Evolutionary conservation across 148 eudicot species (phyloP).

Genomic region (Arbutus unedo): DNA sequence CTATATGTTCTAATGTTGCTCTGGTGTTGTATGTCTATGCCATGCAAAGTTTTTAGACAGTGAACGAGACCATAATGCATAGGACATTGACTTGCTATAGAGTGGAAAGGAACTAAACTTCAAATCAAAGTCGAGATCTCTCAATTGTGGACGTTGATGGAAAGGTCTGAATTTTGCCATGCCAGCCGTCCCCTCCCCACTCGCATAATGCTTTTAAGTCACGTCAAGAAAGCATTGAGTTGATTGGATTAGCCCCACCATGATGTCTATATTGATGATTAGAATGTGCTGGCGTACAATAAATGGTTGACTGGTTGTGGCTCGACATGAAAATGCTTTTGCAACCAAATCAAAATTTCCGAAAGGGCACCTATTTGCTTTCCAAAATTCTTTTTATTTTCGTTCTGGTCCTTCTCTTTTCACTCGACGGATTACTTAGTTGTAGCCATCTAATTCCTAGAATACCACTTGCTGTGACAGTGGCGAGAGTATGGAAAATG

Average conservation of each 20-base stretch:
- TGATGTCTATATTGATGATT: neutral
- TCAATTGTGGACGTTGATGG: too few relatives aligned
- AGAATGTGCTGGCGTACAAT: neutral
- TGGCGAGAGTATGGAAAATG: constrained; percentile 99
- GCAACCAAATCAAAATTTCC: neutral
- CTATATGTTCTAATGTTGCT: neutral
- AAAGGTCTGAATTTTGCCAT: too few relatives aligned
- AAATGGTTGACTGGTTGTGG: constrained; percentile 1
- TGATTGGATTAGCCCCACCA: neutral
- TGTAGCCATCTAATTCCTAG: constrained; percentile 5
- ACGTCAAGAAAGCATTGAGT: neutral
- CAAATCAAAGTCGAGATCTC: too few relatives aligned
- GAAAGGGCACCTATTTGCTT: neutral
- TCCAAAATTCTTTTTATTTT: neutral
- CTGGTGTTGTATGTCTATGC: neutral
- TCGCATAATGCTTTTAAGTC: neutral
- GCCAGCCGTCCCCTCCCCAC: too few relatives aligned
- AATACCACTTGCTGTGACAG: constrained; percentile 29
- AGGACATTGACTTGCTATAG: neutral
- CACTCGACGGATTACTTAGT: neutral
- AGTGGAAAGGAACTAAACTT: too few relatives aligned
- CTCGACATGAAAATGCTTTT: neutral
- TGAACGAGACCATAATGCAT: neutral
- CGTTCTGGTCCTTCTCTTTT: constrained; percentile 4
- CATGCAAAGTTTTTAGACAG: neutral